Base-by-base conservation (phyloP, 495 filamentous ascomycete genomes). In the Hypomontagnella submonticulosa region DNA sequence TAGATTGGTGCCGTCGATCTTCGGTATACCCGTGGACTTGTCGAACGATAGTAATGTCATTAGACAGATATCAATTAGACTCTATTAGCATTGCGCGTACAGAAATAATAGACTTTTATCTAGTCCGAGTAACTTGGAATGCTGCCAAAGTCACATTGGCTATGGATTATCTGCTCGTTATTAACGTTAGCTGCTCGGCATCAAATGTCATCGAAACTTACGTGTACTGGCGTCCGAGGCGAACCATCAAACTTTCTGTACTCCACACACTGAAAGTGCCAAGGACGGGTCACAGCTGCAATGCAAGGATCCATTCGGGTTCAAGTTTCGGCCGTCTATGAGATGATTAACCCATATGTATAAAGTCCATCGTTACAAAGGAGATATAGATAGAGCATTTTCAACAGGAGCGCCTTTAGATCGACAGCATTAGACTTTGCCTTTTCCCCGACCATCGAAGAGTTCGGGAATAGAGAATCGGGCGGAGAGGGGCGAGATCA, bases 271-370 rank as follows among this genome's bases (percentile, higher is more conserved):
- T 50, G 32, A 43, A 55, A 27, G 23, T 47, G 56, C 50, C 57
- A 61, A 47, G 41, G 19, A 53, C 30, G n/a, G 47, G 23, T 62
- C 53, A 47, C 46, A 32, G 43, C 52, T 57, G 32, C 41, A 43
- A 67, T 57, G 47, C 44, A 38, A 27, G 58, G 48, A 41, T 55
- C 52, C 41, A 36, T 58, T 51, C 43, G 58, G 47, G 32, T 58
- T 51, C 43, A 52, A 40, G 32, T 12, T 40, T 52, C 11, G 51
- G 33, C 37, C 16, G 8, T 53, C 42, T n/a, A 46, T 7, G 37
- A 66, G 51, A 27, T 55, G 50, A 37, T 36, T 50, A 18, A 50
- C 34, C 10, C 3, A 10, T 8, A 2, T 38, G 3, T 38, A 38
- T 11, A 38, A 27, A 27, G 23, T 27, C 23, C 23, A 27, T 27